These are phyloP conservation scores for Cyphellophora attinorum DNA, from an alignment of 2,329 filamentous ascomycete species.

Conservation along the genomic window DNA sequence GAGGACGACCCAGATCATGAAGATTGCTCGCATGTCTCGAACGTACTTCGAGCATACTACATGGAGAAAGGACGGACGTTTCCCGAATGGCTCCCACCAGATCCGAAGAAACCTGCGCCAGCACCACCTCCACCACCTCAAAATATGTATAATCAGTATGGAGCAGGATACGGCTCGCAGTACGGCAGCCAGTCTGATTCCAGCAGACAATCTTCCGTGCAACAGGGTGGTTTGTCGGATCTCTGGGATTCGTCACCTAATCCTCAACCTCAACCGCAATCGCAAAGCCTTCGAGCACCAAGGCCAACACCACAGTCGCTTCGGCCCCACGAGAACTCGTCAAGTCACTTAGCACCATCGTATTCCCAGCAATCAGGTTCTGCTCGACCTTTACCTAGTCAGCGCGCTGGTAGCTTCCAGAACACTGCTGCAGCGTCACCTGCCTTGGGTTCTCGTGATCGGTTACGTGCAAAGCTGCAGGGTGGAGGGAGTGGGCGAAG, in stretches of 20 bases:
- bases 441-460: slow-evolving; percentile 35
- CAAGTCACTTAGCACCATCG: slow-evolving; percentile 8
- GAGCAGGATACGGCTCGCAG: slow-evolving; percentile 21
- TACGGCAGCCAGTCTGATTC: slow-evolving; percentile 23
- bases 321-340: slow-evolving; percentile 10
- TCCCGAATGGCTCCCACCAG: slow-evolving; percentile 79
- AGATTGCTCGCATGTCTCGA: slow-evolving; percentile 90
- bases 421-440: slow-evolving; percentile 30
- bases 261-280: slow-evolving; percentile 16
- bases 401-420: slow-evolving; percentile 68
- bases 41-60: slow-evolving; percentile 89
- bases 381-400: slow-evolving; percentile 59
- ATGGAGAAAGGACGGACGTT: slow-evolving; percentile 72
- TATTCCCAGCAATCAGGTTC: slow-evolving; percentile 17
- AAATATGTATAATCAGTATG: slow-evolving; percentile 47
- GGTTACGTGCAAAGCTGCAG: slow-evolving; percentile 72
- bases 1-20: slow-evolving; percentile 52
- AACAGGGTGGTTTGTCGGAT: slow-evolving; percentile 44
- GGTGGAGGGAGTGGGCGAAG: slow-evolving; percentile 34
- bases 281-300: slow-evolving; percentile 15
- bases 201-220: slow-evolving; percentile 26
- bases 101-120: slow-evolving; percentile 63
- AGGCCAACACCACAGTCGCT: slow-evolving; percentile 23
- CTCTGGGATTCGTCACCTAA: slow-evolving; percentile 42
- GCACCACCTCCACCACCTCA: slow-evolving; percentile 35